Percentiles rank a stretch among this genome's conserved stretches.
Evolutionary conservation across 2,329 filamentous ascomycete species (phyloP).

Genomic region (Neospermospora avenae): DNA sequence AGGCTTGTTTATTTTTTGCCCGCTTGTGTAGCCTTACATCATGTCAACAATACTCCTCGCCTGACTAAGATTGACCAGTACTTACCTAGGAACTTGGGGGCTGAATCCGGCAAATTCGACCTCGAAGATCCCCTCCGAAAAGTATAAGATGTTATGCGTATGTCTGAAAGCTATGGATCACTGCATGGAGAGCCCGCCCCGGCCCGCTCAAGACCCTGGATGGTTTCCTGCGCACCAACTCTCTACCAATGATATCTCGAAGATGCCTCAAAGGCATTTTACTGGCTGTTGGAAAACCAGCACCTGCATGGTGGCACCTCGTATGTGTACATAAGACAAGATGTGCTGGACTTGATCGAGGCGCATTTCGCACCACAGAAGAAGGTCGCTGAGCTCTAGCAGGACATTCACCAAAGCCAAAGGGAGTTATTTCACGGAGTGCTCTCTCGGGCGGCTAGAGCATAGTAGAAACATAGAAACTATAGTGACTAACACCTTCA

Average conservation of each 20-base stretch:
- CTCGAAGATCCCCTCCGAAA: not conserved
- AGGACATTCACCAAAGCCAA: not conserved
- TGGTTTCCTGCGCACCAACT: constrained; percentile 9
- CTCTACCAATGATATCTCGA: constrained; percentile 9
- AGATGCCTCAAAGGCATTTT: not conserved
- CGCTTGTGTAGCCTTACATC: not conserved
- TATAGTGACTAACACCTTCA: not conserved
- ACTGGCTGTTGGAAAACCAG: constrained; percentile 15
- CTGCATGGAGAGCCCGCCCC: constrained; percentile 8
- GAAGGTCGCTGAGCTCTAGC: not conserved
- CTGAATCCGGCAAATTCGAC: not conserved
- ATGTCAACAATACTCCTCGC: not conserved
- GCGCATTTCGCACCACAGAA: constrained; percentile 11
- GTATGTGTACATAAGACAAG: constrained; percentile 2
- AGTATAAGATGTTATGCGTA: not conserved
- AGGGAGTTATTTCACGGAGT: constrained; percentile 1
- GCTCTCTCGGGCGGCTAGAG: constrained; percentile 14
- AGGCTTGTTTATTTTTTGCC: not conserved
- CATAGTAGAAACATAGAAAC: not conserved
- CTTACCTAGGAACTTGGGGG: too few species aligned
- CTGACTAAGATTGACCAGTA: not conserved
- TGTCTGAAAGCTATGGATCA: not conserved
- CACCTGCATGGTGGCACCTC: constrained; percentile 13
- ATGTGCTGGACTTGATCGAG: constrained; percentile 3
- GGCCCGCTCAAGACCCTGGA: constrained; percentile 14